A percentile compares a stretch with the other conserved stretches of the same genome.
Evolutionary conservation across 2,329 filamentous ascomycete genomes (phyloP).

Genomic region (Passalora sequoiae): DNA sequence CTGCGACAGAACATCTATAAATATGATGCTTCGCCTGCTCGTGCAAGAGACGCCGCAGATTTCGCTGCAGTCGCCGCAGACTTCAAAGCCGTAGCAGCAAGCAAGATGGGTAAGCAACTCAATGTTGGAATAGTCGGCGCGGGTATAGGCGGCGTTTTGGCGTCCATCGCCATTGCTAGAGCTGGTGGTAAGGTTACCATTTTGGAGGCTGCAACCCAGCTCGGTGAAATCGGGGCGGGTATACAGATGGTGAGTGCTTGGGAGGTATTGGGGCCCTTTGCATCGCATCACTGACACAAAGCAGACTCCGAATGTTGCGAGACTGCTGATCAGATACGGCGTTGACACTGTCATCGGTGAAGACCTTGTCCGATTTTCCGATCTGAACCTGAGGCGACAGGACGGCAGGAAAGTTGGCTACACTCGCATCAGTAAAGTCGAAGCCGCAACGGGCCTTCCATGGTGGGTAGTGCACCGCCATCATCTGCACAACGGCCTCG

Average conservation of each 20-base stretch:
- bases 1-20: too few relatives aligned
- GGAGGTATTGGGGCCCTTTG: too few relatives aligned
- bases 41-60: too few relatives aligned
- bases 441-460: slow-evolving; percentile 32
- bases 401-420: slow-evolving; percentile 38
- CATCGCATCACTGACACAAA: slow-evolving; percentile 35
- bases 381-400: slow-evolving; percentile 39
- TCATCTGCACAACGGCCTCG: slow-evolving; percentile 44
- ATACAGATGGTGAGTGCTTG: slow-evolving; percentile 30
- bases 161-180: slow-evolving; percentile 37
- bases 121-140: slow-evolving; percentile 31
- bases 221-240: slow-evolving; percentile 34
- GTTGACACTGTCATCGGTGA: slow-evolving; percentile 39
- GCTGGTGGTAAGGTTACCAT: slow-evolving; percentile 37
- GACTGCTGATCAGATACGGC: slow-evolving; percentile 39
- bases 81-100: neutral
- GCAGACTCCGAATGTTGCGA: slow-evolving; percentile 40
- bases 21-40: too few relatives aligned
- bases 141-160: slow-evolving; percentile 39
- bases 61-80: too few relatives aligned
- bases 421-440: slow-evolving; percentile 34
- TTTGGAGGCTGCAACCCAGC: slow-evolving; percentile 36
- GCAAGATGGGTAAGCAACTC: slow-evolving; percentile 15
- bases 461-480: slow-evolving; percentile 48
- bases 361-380: slow-evolving; percentile 39